Conservation (phyloP, 768 basidiomycete genomes). For the Auriscalpium microsporum region DNA sequence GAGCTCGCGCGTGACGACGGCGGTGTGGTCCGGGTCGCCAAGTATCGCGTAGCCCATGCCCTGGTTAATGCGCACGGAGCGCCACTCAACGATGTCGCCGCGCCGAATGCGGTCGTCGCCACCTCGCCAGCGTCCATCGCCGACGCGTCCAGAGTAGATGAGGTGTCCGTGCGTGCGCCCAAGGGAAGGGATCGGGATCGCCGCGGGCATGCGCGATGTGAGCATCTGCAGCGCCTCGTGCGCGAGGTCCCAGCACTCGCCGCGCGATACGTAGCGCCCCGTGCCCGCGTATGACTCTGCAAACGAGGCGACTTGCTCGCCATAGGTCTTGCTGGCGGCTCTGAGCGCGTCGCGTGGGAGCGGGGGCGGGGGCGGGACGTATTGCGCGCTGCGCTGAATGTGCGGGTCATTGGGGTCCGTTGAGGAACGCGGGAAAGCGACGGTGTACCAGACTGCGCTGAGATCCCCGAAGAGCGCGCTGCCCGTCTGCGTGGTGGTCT, state of each 20-base stretch:
- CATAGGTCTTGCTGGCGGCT: conserved; percentile 39
- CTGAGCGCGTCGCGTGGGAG: conserved; percentile 28
- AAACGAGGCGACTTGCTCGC: conserved; percentile 39
- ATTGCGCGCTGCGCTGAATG: conserved; percentile 29
- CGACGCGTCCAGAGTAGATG: conserved; percentile 35
- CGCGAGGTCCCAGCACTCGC: conserved; percentile 55
- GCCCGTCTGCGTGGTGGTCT: conserved; percentile 24
- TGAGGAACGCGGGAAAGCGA: conserved; percentile 25
- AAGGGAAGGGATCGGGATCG: conserved; percentile 39
- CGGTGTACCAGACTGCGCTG: conserved; percentile 40
- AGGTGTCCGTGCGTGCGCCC: conserved; percentile 48
- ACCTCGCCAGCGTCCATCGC: conserved; percentile 38
- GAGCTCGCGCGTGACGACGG: conserved; percentile 36
- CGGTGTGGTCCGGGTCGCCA: conserved; percentile 50
- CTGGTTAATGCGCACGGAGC: conserved; percentile 23
- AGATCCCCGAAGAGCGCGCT: conserved; percentile 41
- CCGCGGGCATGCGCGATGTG: conserved; percentile 32
- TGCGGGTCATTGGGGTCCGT: conserved; percentile 24
- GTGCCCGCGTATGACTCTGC: conserved; percentile 37
- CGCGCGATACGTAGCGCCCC: conserved; percentile 38
- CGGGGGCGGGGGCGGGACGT: conserved; percentile 31
- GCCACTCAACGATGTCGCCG: conserved; percentile 53
- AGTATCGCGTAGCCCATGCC: conserved; percentile 23
- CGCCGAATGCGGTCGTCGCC: conserved; percentile 43
- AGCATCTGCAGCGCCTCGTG: conserved; percentile 39